Percentiles rank a stretch among this genome's conserved stretches.
These are phyloP conservation scores for Cytospora mali DNA, from an alignment of 2,329 filamentous ascomycete species.

Conservation along the genomic window DNA sequence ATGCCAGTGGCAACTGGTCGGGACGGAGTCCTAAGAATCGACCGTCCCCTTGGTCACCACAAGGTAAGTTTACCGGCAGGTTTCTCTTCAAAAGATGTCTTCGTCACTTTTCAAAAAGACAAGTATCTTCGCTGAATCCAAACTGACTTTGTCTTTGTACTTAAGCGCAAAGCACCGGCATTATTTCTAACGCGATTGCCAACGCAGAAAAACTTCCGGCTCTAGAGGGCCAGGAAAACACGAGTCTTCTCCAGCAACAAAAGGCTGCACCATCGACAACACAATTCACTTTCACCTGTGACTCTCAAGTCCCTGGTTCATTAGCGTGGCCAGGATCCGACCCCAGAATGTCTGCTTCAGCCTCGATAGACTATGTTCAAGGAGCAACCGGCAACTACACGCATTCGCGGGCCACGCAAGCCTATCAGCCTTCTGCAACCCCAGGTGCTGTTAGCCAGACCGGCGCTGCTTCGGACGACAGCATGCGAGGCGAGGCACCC, in stretches of 20 bases:
- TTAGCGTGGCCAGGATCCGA: constrained; percentile 71
- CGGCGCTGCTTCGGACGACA: constrained; percentile 21
- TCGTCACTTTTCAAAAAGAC: constrained; percentile 1
- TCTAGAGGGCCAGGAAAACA: constrained; percentile 72
- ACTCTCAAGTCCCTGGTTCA: constrained; percentile 81
- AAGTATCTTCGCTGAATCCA: constrained; percentile 13
- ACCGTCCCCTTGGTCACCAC: constrained; percentile 47
- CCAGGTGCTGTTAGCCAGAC: not conserved
- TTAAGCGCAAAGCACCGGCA: constrained; percentile 62
- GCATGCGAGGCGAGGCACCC: constrained; percentile 20
- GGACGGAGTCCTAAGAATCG: constrained; percentile 51
- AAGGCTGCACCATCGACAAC: constrained; percentile 71
- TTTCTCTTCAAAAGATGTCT: not conserved
- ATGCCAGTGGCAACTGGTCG: constrained; percentile 60
- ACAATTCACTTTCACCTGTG: constrained; percentile 96
- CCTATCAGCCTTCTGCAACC: constrained; percentile 9
- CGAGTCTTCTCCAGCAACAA: constrained; percentile 69
- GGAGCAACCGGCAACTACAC: constrained; percentile 29
- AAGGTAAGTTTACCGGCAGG: constrained; percentile 45
- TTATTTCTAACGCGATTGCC: constrained; percentile 90
- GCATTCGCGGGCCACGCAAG: constrained; percentile 17
- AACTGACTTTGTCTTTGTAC: constrained; percentile 31
- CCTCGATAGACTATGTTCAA: constrained; percentile 27
- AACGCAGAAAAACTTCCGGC: constrained; percentile 75
- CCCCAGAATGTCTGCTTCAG: constrained; percentile 29